phyloP scores from a whole-genome alignment of 2,329 filamentous ascomycete species.

The Trichoderma gracile region DNA sequence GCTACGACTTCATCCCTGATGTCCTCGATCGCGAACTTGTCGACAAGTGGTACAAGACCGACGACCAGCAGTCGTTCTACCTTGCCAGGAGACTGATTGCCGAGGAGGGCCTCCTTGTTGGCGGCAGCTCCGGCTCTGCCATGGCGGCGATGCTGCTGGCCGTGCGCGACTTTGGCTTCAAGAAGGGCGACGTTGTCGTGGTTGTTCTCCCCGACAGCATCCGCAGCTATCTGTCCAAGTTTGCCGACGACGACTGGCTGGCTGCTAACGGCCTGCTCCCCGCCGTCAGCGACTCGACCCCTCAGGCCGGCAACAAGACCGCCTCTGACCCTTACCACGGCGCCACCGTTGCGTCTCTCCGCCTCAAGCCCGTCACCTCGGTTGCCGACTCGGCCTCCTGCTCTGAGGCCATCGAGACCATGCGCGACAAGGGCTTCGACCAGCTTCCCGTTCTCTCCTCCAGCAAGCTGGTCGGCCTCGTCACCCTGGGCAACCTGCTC shows the following conservation, averaged over 20 bases:
- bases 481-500: conserved; percentile 92
- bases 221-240: conserved; percentile 95
- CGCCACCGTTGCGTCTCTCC: conserved; percentile 78
- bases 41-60: conserved; percentile 98
- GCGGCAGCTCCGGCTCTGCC: conserved; percentile 90
- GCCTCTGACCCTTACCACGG: conserved; percentile 69
- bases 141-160: conserved; percentile 80
- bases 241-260: conserved; percentile 98
- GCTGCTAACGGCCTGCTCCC: conserved; percentile 89
- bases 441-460: conserved; percentile 85
- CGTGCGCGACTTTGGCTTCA: conserved; percentile 72
- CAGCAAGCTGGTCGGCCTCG: conserved; percentile 79
- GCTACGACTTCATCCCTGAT: conserved; percentile 96
- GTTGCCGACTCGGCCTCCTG: conserved; percentile 70
- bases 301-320: conserved; percentile 41
- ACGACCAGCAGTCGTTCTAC: conserved; percentile 86
- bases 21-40: conserved; percentile 79
- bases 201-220: conserved; percentile 95
- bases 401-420: conserved; percentile 89
- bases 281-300: conserved; percentile 51
- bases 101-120: conserved; percentile 91
- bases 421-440: conserved; percentile 98
- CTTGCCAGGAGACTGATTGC: conserved; percentile 88
- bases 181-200: conserved; percentile 83
- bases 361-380: conserved; percentile 91